A percentile compares a stretch with the other conserved stretches of the same genome.
Conservation (phyloP, 257 asterid species). For the Marsdenia floribunda region DNA sequence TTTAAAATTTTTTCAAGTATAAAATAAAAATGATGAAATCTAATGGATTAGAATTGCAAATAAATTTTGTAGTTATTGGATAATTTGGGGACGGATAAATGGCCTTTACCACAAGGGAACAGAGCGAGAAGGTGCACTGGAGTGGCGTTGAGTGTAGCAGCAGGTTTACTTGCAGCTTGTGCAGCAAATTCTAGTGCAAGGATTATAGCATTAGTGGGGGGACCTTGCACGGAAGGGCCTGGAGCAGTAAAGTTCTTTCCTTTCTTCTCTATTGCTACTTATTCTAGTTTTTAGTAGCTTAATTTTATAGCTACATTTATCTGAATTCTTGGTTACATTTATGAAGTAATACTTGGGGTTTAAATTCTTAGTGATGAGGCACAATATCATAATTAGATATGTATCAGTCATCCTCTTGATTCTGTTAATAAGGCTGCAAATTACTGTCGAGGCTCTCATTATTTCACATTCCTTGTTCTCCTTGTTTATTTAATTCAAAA, state of each 20-base stretch:
- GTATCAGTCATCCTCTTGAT: not conserved
- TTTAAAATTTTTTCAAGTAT: too few relatives aligned
- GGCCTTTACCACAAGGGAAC: slow-evolving; percentile 76
- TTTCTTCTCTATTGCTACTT: slow-evolving; percentile 1
- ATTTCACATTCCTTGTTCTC: not conserved
- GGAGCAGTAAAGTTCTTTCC: slow-evolving; percentile 70
- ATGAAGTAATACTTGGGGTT: not conserved
- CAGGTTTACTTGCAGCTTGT: slow-evolving; percentile 85
- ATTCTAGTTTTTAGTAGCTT: not conserved
- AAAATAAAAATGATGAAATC: not conserved
- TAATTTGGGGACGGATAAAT: slow-evolving; percentile 80
- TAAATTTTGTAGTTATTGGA: slow-evolving; percentile 66
- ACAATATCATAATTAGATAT: not conserved
- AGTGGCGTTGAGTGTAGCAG: slow-evolving; percentile 88
- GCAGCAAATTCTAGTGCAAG: slow-evolving; percentile 79
- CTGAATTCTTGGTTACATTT: not conserved
- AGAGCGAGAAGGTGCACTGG: slow-evolving; percentile 91
- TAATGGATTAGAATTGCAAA: not conserved
- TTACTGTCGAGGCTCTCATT: not conserved
- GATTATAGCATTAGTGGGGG: slow-evolving; percentile 86
- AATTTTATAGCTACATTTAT: not conserved
- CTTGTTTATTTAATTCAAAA: not conserved
- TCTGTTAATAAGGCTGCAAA: not conserved
- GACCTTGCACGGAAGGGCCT: slow-evolving; percentile 99
- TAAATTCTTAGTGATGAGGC: not conserved